Evolutionary conservation across 2,329 filamentous ascomycete genomes (phyloP).

Genomic region (Dactylellina haptotyla): DNA sequence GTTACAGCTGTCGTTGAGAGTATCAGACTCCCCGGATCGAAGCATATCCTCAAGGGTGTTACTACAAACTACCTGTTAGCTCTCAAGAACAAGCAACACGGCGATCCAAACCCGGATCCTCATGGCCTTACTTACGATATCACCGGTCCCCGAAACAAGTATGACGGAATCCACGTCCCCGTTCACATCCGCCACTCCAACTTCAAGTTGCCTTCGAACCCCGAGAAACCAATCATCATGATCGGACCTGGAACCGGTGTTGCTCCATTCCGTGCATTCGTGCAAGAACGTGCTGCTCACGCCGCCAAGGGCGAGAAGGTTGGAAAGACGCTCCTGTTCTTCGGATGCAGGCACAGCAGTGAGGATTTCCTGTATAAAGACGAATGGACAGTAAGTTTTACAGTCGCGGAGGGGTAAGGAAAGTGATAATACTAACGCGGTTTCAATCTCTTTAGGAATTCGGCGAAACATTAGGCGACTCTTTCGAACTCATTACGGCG

Average conservation of each 20-base stretch:
- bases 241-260: conserved; percentile 96
- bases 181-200: conserved; percentile 98
- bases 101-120: conserved; percentile 80
- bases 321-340: conserved; percentile 90
- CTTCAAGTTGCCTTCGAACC: conserved; percentile 97
- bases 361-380: conserved; percentile 93
- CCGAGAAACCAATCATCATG: conserved; percentile 93
- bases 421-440: not conserved
- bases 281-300: conserved; percentile 89
- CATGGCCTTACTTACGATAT: conserved; percentile 89
- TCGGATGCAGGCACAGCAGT: conserved; percentile 85
- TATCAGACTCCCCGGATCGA: conserved; percentile 77
- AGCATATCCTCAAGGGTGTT: conserved; percentile 87
- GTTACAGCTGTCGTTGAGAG: conserved; percentile 95
- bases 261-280: conserved; percentile 92
- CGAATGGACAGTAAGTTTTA: conserved; percentile 94
- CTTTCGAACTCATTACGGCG: conserved; percentile 88
- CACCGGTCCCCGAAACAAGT: conserved; percentile 91
- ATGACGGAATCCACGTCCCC: conserved; percentile 92
- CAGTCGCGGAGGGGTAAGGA: no score
- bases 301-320: conserved; percentile 82
- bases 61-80: conserved; percentile 96
- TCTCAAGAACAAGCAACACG: conserved; percentile 95
- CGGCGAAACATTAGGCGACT: conserved; percentile 83
- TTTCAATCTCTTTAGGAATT: conserved; percentile 72